Percentiles rank a stretch among this genome's conserved stretches.
Evolutionary conservation across 306 rosid species (phyloP).

Genomic region (Cucumis hystrix): DNA sequence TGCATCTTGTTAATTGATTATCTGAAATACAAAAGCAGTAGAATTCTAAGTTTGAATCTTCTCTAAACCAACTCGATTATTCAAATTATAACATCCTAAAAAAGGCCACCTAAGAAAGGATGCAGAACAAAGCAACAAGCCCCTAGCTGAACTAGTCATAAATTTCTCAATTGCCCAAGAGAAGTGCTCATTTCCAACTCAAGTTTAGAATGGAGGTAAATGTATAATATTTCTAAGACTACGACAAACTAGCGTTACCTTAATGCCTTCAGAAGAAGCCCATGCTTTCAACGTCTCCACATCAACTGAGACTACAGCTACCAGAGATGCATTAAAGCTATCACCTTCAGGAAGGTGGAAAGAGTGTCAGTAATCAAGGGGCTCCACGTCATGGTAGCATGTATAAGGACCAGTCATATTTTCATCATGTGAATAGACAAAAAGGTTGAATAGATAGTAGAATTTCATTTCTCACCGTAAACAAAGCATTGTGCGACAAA

Average conservation of each 20-base stretch:
- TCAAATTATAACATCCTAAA: not conserved
- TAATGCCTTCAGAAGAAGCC: conserved; percentile 73
- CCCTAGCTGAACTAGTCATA: not conserved
- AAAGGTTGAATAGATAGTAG: not conserved
- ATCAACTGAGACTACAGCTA: conserved; percentile 75
- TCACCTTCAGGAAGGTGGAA: conserved; percentile 41
- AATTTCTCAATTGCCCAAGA: not conserved
- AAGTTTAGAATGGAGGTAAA: not conserved
- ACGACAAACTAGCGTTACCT: conserved; percentile 23
- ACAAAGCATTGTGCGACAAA: conserved; percentile 80
- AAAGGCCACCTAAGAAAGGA: not conserved
- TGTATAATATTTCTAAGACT: not conserved
- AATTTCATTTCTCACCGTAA: conserved; percentile 44
- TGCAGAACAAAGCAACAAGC: not conserved
- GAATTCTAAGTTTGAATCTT: too few relatives aligned
- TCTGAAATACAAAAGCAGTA: too few relatives aligned
- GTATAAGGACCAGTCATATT: not conserved
- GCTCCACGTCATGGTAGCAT: not conserved
- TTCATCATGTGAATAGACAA: not conserved
- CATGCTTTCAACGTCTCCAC: conserved; percentile 62
- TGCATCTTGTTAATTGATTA: too few relatives aligned
- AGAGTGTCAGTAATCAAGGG: conserved; percentile 15
- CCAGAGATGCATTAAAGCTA: conserved; percentile 80
- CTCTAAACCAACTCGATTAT: not conserved
- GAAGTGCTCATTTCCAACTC: not conserved